Conservation (phyloP, 305 asterid genomes). For the Solanum aculeatissimum region DNA sequence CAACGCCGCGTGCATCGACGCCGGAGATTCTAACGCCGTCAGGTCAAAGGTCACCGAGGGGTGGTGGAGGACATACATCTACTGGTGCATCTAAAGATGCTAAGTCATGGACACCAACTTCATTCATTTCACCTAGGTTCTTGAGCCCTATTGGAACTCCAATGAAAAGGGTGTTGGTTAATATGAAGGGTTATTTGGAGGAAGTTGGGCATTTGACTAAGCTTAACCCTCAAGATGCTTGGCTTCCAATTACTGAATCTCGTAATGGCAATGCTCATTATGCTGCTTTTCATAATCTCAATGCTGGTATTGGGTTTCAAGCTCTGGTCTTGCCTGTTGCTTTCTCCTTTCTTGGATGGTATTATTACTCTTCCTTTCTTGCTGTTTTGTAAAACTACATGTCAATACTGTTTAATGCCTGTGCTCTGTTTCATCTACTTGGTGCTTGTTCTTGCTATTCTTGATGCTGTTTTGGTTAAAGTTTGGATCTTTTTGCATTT, state of each 20-base stretch:
- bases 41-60: slow-evolving; percentile 79
- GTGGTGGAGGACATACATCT: slow-evolving; percentile 6
- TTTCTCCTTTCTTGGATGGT: slow-evolving; percentile 95
- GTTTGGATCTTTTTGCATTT: not conserved
- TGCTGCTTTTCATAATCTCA: slow-evolving; percentile 89
- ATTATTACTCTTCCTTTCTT: not conserved
- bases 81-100: slow-evolving; percentile 36
- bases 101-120: slow-evolving; percentile 95
- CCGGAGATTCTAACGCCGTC: slow-evolving; percentile 91
- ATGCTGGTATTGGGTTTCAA: slow-evolving; percentile 93
- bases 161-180: slow-evolving; percentile 77
- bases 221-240: slow-evolving; percentile 94
- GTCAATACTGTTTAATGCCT: not conserved
- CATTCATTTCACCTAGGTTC: slow-evolving; percentile 84
- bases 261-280: slow-evolving; percentile 93
- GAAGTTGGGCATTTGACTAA: slow-evolving; percentile 93
- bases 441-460: not conserved
- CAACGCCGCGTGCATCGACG: slow-evolving; percentile 91
- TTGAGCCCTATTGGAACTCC: slow-evolving; percentile 98
- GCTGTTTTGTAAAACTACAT: not conserved
- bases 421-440: not conserved
- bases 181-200: slow-evolving; percentile 89
- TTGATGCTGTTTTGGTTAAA: not conserved
- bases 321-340: slow-evolving; percentile 91
- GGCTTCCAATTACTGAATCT: slow-evolving; percentile 97